Evolutionary conservation across 768 basidiomycete genomes (phyloP).

Genomic region (Rossbeevera mucosa): DNA sequence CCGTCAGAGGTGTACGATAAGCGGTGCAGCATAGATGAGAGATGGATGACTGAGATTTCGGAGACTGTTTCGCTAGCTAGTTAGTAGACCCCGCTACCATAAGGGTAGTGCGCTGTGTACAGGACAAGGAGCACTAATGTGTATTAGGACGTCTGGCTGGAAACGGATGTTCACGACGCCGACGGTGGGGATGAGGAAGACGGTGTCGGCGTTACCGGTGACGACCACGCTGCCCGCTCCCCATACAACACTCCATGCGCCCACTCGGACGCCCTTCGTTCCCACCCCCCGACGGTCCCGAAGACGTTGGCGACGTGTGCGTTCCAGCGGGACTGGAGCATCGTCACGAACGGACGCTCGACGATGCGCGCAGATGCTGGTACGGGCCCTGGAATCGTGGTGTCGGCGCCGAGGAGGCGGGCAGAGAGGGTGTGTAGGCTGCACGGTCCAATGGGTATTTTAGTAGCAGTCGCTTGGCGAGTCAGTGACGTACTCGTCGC

Average conservation of each 20-base stretch:
- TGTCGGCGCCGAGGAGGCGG: slow-evolving; percentile 48
- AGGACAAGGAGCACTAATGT: background rate
- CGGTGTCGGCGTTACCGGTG: background rate
- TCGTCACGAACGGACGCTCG: slow-evolving; percentile 41
- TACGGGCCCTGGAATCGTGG: slow-evolving; percentile 45
- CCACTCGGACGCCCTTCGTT: slow-evolving; percentile 44
- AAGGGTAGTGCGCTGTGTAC: background rate
- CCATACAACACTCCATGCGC: slow-evolving; percentile 45
- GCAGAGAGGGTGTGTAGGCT: slow-evolving; percentile 46
- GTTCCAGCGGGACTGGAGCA: slow-evolving; percentile 37
- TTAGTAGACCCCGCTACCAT: background rate
- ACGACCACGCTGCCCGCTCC: background rate
- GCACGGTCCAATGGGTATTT: background rate
- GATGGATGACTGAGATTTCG: background rate
- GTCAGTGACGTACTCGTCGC: slow-evolving; percentile 45
- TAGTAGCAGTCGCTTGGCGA: background rate
- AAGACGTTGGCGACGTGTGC: slow-evolving; percentile 39
- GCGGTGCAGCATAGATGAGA: background rate
- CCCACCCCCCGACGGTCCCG: slow-evolving; percentile 41
- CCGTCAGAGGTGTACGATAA: background rate
- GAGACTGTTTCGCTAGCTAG: background rate
- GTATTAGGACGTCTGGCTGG: background rate
- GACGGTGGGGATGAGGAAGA: background rate
- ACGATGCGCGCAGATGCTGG: slow-evolving; percentile 52
- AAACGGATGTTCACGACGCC: background rate